These are phyloP conservation scores for Agastache rugosa DNA, from an alignment of 257 asterid genomes.

Conservation along the genomic window DNA sequence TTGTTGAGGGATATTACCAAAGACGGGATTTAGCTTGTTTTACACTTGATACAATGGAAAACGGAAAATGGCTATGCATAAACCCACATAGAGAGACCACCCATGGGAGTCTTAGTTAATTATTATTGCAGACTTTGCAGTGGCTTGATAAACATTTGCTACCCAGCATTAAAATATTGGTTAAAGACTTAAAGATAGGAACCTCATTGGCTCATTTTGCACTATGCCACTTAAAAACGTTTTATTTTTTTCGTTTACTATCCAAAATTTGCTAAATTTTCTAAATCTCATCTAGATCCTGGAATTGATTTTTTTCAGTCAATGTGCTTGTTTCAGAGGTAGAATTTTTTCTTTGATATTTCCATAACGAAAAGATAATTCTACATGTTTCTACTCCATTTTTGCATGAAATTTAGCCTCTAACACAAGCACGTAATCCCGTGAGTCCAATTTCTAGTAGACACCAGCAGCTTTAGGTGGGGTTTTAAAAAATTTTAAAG, in stretches of 20 bases:
- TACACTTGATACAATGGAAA: conserved; percentile 8
- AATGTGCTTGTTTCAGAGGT: too few relatives aligned
- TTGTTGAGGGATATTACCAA: conserved; percentile 19
- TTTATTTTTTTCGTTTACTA: background rate
- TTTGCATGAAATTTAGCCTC: background rate
- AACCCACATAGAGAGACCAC: conserved; percentile 11
- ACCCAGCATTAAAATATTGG: background rate
- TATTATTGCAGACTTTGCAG: background rate
- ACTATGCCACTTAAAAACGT: background rate
- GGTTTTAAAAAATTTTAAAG: background rate
- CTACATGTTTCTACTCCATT: background rate
- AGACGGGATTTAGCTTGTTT: conserved; percentile 16
- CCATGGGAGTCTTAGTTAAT: conserved; percentile 6
- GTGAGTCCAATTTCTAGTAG: background rate
- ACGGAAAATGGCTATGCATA: too few relatives aligned
- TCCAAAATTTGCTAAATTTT: background rate
- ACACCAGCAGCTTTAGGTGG: background rate
- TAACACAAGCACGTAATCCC: background rate
- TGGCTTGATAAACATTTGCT: conserved; percentile 17
- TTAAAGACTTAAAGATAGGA: conserved; percentile 19
- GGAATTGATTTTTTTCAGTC: too few relatives aligned
- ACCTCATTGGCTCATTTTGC: background rate
- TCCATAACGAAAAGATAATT: background rate
- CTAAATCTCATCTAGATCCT: too few relatives aligned
- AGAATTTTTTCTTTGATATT: background rate